Base-by-base conservation (phyloP, 2,329 filamentous ascomycete genomes). In the Colletotrichum coccodes region DNA sequence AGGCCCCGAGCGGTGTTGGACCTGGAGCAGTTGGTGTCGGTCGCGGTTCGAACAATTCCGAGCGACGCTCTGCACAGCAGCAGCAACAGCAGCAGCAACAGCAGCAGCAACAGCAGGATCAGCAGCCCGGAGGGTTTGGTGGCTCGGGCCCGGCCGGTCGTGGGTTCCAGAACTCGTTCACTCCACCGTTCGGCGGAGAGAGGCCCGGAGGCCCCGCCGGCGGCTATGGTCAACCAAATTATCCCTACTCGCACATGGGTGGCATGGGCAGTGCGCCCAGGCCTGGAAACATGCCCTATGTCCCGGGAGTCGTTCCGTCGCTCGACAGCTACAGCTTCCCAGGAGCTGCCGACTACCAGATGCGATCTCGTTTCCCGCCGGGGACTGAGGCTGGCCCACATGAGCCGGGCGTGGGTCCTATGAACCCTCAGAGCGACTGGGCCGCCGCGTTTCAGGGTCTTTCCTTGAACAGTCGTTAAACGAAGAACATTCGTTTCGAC, bases 1-100 rank as follows among this genome's bases (percentile, higher is more conserved):
- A 91, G 77, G 89, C 91, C 3, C 90, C 91, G 1, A 91, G 89
- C 71, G 88, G 88, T 32, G 86, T 92, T 73, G 89, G 89, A 0
- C 89, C 89, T 9, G 91, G 90, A 28, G 89, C 90, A 28, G 86
- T 93, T n/a, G 87, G 86, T 53, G 84, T 86, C 9, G 84, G 83
- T 65, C 82, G 90, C 76, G 79, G 60, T 23, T 58, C 68, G 30
- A 68, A 60, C 46, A 83, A 81, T 40, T 75, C 83, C 2, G 83
- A 89, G 46, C 84, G 87, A 64, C 86, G 87, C 38, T 28, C 74
- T 76, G 59, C 78, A 77, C 75, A 80, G 40, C 83, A 84, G 66
- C 84, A 84, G 7, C 52, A 54, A n/a, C 50, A 54, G 6, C 67
- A 84, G 6, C 50, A 53, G 3, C 50, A 53, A 12, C 67, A 75